Conservation (phyloP, 1,284 basidiomycete genomes). For the Trichosporon sp. region DNA sequence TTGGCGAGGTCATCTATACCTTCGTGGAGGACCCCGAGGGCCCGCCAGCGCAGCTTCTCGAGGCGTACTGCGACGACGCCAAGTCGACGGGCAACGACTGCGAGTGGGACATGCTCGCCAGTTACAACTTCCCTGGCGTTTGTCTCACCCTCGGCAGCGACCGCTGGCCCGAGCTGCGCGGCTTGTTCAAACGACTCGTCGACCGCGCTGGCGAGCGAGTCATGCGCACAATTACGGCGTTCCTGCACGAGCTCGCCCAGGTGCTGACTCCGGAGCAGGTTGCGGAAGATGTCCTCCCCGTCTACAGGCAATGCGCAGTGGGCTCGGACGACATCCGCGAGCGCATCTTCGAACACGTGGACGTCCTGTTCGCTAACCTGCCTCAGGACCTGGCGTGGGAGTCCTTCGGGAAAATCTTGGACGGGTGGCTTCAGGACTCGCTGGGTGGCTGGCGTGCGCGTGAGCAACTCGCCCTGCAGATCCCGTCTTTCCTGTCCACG, state of each 20-base stretch:
- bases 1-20: conserved; percentile 87
- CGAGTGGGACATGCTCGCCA: conserved; percentile 80
- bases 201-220: conserved; percentile 61
- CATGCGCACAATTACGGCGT: conserved; percentile 65
- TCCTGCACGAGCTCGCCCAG: conserved; percentile 84
- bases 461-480: conserved; percentile 66
- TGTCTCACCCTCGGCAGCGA: conserved; percentile 75
- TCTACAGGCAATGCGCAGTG: conserved; percentile 68
- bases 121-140: conserved; percentile 94
- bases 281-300: conserved; percentile 68
- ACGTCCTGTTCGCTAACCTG: conserved; percentile 65
- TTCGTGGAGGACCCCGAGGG: conserved; percentile 69
- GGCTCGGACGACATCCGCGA: conserved; percentile 71
- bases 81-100: conserved; percentile 57
- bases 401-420: conserved; percentile 64
- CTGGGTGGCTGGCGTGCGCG: conserved; percentile 82
- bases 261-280: conserved; percentile 76
- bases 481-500: conserved; percentile 61
- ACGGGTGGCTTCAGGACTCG: conserved; percentile 65
- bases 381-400: conserved; percentile 61
- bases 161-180: conserved; percentile 77
- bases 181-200: conserved; percentile 67
- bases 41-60: conserved; percentile 76
- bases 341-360: conserved; percentile 64
- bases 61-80: conserved; percentile 66